These are phyloP conservation scores for Daldinia concentrica DNA, from an alignment of 495 filamentous ascomycete genomes.

Conservation along the genomic window DNA sequence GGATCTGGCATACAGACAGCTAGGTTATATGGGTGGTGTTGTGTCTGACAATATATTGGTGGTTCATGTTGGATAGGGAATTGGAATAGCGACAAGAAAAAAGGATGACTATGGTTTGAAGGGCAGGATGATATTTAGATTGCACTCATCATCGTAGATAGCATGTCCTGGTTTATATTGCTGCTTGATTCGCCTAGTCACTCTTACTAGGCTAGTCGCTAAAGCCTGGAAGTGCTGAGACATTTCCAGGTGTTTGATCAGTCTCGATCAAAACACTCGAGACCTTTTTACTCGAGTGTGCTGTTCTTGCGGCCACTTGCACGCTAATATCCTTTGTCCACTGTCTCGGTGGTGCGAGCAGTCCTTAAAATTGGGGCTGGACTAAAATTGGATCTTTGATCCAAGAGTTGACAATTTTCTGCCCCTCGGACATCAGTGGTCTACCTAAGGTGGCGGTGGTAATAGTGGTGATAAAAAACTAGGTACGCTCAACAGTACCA, in stretches of 20 bases:
- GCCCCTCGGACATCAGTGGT: slow-evolving; percentile 1
- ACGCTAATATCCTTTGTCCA: neutral
- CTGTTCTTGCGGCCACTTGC: slow-evolving; percentile 10
- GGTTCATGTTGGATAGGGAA: neutral
- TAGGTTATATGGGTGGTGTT: slow-evolving; percentile 1
- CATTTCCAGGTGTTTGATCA: slow-evolving; percentile 27
- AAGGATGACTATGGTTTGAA: neutral
- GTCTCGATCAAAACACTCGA: slow-evolving; percentile 35
- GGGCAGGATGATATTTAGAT: slow-evolving; percentile 27
- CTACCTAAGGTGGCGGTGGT: slow-evolving; percentile 9
- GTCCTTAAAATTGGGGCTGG: neutral
- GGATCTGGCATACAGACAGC: slow-evolving; percentile 1
- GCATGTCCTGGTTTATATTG: slow-evolving; percentile 31
- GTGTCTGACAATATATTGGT: slow-evolving; percentile 1
- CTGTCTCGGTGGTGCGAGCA: slow-evolving; percentile 9
- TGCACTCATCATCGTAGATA: slow-evolving; percentile 40
- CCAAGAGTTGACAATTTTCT: slow-evolving; percentile 6
- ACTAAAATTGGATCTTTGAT: slow-evolving; percentile 1
- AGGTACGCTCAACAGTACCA: slow-evolving; percentile 4
- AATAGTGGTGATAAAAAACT: slow-evolving; percentile 14
- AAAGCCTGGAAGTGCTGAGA: slow-evolving; percentile 35
- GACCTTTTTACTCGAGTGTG: slow-evolving; percentile 21
- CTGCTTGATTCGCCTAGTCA: slow-evolving; percentile 33
- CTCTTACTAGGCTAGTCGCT: slow-evolving; percentile 20
- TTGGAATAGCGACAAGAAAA: slow-evolving; percentile 15